Evolutionary conservation across 352 stramenopile genomes (phyloP), one percentile per base, ranked within the genome.

Genomic region (Pythium monospermum): DNA sequence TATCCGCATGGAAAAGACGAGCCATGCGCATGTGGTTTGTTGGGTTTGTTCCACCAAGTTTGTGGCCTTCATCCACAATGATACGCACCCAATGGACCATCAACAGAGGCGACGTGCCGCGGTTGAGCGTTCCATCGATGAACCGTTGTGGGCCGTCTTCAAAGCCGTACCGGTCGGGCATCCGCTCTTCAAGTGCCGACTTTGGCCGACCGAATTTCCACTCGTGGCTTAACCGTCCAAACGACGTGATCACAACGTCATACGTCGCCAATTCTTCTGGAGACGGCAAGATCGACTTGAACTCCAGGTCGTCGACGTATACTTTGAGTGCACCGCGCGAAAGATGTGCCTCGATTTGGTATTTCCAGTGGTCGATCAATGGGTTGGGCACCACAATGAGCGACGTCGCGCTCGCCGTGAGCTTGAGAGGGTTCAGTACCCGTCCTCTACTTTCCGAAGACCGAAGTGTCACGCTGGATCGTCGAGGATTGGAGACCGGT

Each of bases 11-110:
- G 6, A 97, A 56, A 21, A 90, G 44, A 22, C 80, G 64, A 7
- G 95, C 87, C 54, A 97, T 86, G 8, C 81, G 58, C 60, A 93
- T 93, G 19, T 93, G 69, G 48, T 83, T 73, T 2, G 71, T 79
- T 35, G 72, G 60, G 19, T 68, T 71, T 26, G 72, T 75, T 6
- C 77, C 76, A 19, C 87, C 90, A 6, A 98, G 59, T 54, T 96
- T 95, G 64, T 98, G 94, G 8, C 95, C 95, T 82, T 98, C 95
- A 55, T 98, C 94, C 2, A 98, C 91, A 52, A 98, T 83, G 31
- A 98, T 68, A 33, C 95, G 78, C 15, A 97, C 74, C 83, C 81
- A 91, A 42, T 88, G 74, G 21, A 91, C 66, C 3, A 60, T 70
- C 23, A 91, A 16, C 35, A 91, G 48, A 27, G 77, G 69, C 39